phyloP scores from a whole-genome alignment of 441 rosid genomes.

The Adansonia gregorii region DNA sequence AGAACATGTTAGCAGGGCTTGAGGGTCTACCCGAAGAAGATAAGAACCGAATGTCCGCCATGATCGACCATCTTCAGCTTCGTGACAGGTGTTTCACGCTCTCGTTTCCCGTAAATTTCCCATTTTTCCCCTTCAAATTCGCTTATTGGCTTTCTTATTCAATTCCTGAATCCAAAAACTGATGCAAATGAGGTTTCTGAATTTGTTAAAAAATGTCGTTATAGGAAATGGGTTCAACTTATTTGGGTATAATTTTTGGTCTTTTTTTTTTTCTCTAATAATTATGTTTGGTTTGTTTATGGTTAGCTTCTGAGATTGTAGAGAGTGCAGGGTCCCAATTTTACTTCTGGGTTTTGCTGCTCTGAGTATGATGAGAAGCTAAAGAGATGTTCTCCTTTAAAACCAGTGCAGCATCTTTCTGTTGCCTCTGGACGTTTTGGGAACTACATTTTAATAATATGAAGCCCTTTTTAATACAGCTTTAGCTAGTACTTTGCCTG shows the following conservation, averaged over 20 bases:
- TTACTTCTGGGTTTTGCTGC: conserved; percentile 26
- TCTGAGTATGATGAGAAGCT: conserved; percentile 49
- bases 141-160: neutral
- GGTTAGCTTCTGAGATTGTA: conserved; percentile 25
- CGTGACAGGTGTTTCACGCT: conserved; percentile 70
- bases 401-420: conserved; percentile 50
- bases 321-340: conserved; percentile 26
- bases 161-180: neutral
- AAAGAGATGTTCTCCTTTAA: conserved; percentile 60
- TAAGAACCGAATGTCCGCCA: conserved; percentile 64
- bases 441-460: conserved; percentile 45
- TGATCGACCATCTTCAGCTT: conserved; percentile 91
- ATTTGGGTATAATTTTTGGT: neutral
- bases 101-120: neutral
- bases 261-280: neutral
- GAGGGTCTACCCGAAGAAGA: conserved; percentile 86
- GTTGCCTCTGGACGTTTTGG: conserved; percentile 76
- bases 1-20: conserved; percentile 75
- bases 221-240: neutral
- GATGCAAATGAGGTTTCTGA: neutral
- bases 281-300: conserved; percentile 11
- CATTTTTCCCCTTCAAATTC: neutral
- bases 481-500: neutral
- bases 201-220: neutral
- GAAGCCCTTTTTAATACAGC: neutral